These are phyloP conservation scores for Candida taoyuanica DNA, from an alignment of 805 yeast species.

Conservation along the genomic window DNA sequence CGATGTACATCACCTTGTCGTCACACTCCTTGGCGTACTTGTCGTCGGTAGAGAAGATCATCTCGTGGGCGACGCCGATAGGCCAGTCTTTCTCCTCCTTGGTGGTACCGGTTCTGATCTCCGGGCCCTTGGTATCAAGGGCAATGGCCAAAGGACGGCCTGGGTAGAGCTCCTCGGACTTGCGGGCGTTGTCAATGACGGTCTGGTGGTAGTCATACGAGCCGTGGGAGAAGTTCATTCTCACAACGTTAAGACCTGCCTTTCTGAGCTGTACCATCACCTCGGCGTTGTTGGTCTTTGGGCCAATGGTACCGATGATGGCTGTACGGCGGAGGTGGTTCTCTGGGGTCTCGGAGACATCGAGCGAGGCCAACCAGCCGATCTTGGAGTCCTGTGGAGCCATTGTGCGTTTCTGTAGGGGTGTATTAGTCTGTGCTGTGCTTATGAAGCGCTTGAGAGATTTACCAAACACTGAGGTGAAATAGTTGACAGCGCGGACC, in stretches of 20 bases:
- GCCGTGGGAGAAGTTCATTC: constrained; percentile 99
- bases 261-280: constrained; percentile 81
- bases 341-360: constrained; percentile 27
- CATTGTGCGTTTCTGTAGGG: constrained; percentile 5
- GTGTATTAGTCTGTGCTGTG: not conserved
- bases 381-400: constrained; percentile 23
- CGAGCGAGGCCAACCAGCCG: constrained; percentile 27
- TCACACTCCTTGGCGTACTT: constrained; percentile 66
- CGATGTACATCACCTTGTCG: constrained; percentile 81
- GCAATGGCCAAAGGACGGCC: constrained; percentile 99
- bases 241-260: constrained; percentile 96
- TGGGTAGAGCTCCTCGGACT: constrained; percentile 82
- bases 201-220: constrained; percentile 96
- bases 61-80: constrained; percentile 79
- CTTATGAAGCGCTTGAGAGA: too few species aligned
- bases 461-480: too few species aligned
- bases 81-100: constrained; percentile 74
- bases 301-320: constrained; percentile 98
- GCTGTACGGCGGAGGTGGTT: constrained; percentile 69
- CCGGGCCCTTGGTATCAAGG: constrained; percentile 98
- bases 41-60: constrained; percentile 91
- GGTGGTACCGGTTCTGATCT: constrained; percentile 98
- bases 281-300: constrained; percentile 91
- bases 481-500: not conserved
- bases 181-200: constrained; percentile 93